Evolutionary conservation across 306 rosid genomes (phyloP), one percentile per base, ranked within the genome.

Genomic region (Cucurbita maxima): DNA sequence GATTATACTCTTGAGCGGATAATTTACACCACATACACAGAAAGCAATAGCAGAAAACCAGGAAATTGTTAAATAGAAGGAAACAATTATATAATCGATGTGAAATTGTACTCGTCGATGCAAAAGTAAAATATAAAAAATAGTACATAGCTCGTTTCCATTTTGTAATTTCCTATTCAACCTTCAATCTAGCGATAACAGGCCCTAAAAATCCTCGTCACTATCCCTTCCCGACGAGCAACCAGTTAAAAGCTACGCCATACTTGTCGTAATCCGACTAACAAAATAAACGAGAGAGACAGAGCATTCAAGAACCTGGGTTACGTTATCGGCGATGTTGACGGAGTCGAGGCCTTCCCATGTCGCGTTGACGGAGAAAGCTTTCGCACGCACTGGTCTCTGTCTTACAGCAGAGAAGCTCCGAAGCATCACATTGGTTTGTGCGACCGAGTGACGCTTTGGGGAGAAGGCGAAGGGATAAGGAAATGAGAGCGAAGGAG

Each of bases 261-360:
- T 16, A 2, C 7, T 38, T 63, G 13, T 63, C 30, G 50, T n/a
- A 63, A 18, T 63, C 38, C 25, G 50, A 63, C 4, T 4, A 38
- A 19, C 5, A 48, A 47, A 62, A 55, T 34, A 13, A 38, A 59
- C 45, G 11, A 12, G 40, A 44, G 58, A 5, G 13, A 40, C 12
- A 59, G 55, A 1, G 50, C 1, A 44, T 34, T 20, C n/a, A 22
- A 36, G 55, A 76, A 94, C 98, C 96, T 94, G 92, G 63, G 98
- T 88, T 52, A 90, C 98, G 70, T 94, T 88, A 59, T 94, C 94
- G 20, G 97, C 98, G 69, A 94, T 94, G 83, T 94, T 94, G 58
- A 89, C 96, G 16, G 97, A 43, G 75, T 87, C 94, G 58, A 86
- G 83, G 7, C 82, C 94, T 72, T 86, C 83, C 56, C 88, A 77